Evolutionary conservation across 2,329 filamentous ascomycete genomes (phyloP).

Genomic region (Neofusicoccum cordaticola): DNA sequence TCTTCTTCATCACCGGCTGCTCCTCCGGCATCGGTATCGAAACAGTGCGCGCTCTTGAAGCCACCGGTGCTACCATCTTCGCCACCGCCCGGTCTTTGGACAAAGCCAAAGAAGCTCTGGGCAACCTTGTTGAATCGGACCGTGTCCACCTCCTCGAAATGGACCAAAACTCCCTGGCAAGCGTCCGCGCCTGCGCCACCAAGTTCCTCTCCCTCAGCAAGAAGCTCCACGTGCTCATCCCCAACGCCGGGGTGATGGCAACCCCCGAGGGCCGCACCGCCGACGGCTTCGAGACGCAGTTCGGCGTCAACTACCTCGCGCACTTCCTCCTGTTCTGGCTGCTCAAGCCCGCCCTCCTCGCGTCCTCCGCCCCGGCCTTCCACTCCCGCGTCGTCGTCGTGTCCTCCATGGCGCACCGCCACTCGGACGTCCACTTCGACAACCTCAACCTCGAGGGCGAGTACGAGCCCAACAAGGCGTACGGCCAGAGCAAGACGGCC

Average conservation of each 20-base stretch:
- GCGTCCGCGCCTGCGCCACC: slow-evolving; percentile 23
- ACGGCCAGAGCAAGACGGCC: slow-evolving; percentile 24
- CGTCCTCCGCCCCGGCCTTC: slow-evolving; percentile 23
- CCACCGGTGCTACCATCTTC: slow-evolving; percentile 47
- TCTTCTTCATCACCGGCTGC: slow-evolving; percentile 28
- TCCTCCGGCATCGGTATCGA: slow-evolving; percentile 31
- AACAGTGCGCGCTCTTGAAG: slow-evolving; percentile 39
- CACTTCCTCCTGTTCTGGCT: slow-evolving; percentile 45
- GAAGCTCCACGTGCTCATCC: slow-evolving; percentile 26
- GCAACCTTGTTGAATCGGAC: slow-evolving; percentile 16
- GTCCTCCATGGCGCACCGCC: slow-evolving; percentile 25
- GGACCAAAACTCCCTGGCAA: slow-evolving; percentile 22
- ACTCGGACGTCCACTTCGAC: slow-evolving; percentile 33
- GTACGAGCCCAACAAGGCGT: slow-evolving; percentile 35
- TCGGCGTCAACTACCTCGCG: slow-evolving; percentile 47
- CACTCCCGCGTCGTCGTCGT: slow-evolving; percentile 30
- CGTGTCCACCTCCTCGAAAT: slow-evolving; percentile 34
- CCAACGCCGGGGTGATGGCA: slow-evolving; percentile 24
- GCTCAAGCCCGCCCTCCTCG: slow-evolving; percentile 39
- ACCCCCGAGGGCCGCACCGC: slow-evolving; percentile 24
- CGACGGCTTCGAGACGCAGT: slow-evolving; percentile 47
- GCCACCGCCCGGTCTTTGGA: slow-evolving; percentile 43
- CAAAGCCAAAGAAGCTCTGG: slow-evolving; percentile 31
- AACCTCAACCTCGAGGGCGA: slow-evolving; percentile 39
- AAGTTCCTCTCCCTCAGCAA: slow-evolving; percentile 21